Evolutionary conservation across 2,329 filamentous ascomycete species (phyloP), one percentile per base, ranked within the genome.

Genomic region (Ophiocordyceps australis): DNA sequence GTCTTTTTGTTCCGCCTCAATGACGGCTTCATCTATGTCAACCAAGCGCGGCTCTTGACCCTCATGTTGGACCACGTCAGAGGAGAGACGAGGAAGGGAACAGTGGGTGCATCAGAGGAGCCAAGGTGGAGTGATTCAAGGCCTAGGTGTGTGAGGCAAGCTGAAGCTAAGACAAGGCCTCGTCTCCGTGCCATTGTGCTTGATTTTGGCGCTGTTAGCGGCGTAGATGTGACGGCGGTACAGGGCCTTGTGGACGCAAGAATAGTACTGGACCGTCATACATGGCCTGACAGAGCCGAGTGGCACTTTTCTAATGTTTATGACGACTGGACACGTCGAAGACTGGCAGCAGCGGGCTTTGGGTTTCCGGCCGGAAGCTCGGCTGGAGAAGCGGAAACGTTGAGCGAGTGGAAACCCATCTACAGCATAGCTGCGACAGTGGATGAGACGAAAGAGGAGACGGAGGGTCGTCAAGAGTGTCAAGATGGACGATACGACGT

Each of bases 261-360:
- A 21, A 60, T 59, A 33, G 54, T 59, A 14, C 49, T 73, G 3
- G 61, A 68, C 39, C 50, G 54, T 10, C 61, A 69, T 36, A 57
- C 64, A 1, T 40, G 50, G 4, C 61, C 60, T 0, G 50, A 57
- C 21, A 32, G 39, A 0, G 57, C 62, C 7, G 56, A 64, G 32
- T 62, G 59, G 57, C 60, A 65, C 34, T 59, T 73, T 35, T 63
- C 65, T 2, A 54, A 55, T 21, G 48, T 71, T 7, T 49, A 49
- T 30, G 68, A 66, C 37, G 55, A 57, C 7, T 73, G 66, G 67
- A 59, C 63, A 5, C 57, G 63, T 16, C 57, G 65, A 4, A 63
- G 66, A 1, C 55, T 73, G 0, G 55, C 62, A 1, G 53, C 53
- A 0, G 62, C 60, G 1, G 67, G 67, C 1, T 73, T 73, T 30